Conservation (phyloP, 352 stramenopile genomes). For the Globisporangium parvum region DNA sequence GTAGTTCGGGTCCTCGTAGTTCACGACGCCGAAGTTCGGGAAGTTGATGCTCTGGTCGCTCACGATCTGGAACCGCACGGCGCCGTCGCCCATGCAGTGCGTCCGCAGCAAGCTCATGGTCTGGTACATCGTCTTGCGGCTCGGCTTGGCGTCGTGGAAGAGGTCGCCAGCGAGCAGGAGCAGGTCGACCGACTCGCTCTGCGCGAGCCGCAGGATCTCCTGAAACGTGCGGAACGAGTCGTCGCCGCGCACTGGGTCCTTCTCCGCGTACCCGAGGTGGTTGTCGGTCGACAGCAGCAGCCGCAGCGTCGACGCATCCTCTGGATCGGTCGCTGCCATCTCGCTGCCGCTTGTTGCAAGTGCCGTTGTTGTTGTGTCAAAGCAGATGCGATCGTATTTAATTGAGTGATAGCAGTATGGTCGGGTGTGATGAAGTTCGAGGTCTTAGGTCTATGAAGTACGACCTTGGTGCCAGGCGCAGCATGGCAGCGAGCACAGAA, state of each 20-base stretch:
- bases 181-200: conserved; percentile 82
- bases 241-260: conserved; percentile 92
- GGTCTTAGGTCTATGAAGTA: too few species aligned
- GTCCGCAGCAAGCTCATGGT: conserved; percentile 95
- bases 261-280: conserved; percentile 96
- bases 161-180: conserved; percentile 96
- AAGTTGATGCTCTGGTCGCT: conserved; percentile 90
- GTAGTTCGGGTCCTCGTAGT: conserved; percentile 96
- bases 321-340: not conserved
- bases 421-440: not conserved
- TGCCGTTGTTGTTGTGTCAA: not conserved
- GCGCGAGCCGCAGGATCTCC: conserved; percentile 77
- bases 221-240: conserved; percentile 91
- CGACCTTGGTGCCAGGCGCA: too few species aligned
- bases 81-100: conserved; percentile 92
- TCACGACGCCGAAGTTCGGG: conserved; percentile 88
- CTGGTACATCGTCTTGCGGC: conserved; percentile 92
- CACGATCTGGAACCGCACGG: conserved; percentile 85
- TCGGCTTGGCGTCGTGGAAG: conserved; percentile 99
- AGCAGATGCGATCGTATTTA: too few species aligned
- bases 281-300: conserved; percentile 98
- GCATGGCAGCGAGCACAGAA: too few species aligned
- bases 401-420: not conserved
- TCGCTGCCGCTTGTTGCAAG: not conserved
- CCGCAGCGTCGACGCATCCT: conserved; percentile 42